Percentiles rank a stretch among this genome's conserved stretches.
Evolutionary conservation across 2,329 filamentous ascomycete species (phyloP).

Genomic region (Xylaria sp.): DNA sequence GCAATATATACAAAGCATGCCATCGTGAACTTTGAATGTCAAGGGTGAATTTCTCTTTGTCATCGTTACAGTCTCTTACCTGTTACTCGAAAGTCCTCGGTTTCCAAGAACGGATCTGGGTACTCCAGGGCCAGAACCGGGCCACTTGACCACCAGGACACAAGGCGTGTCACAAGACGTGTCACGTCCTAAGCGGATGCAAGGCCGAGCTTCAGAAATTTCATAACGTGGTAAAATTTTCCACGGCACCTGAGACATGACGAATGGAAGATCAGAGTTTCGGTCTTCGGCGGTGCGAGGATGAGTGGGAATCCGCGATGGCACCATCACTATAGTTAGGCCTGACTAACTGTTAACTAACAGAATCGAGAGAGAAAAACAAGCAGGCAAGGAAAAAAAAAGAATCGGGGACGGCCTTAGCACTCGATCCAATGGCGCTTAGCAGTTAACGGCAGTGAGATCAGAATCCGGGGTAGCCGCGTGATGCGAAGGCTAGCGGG

Average conservation of each 20-base stretch:
- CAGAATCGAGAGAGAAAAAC: neutral
- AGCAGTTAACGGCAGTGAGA: slow-evolving; percentile 47
- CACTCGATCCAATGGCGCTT: slow-evolving; percentile 40
- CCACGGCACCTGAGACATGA: slow-evolving; percentile 36
- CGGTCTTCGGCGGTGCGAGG: slow-evolving; percentile 31
- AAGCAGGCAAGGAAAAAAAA: slow-evolving; percentile 28
- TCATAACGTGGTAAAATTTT: slow-evolving; percentile 34
- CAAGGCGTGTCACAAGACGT: slow-evolving; percentile 39
- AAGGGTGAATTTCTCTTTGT: slow-evolving; percentile 45
- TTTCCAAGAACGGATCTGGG: slow-evolving; percentile 34
- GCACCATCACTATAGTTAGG: slow-evolving; percentile 34
- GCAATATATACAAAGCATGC: slow-evolving; percentile 42
- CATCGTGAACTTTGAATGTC: slow-evolving; percentile 37
- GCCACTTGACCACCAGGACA: slow-evolving; percentile 26
- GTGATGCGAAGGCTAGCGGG: slow-evolving; percentile 45
- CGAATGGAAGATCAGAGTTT: slow-evolving; percentile 27
- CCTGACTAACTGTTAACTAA: neutral
- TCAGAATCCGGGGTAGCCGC: slow-evolving; percentile 50
- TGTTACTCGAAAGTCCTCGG: slow-evolving; percentile 24
- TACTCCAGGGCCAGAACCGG: slow-evolving; percentile 35
- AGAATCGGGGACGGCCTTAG: slow-evolving; percentile 18
- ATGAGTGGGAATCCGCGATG: slow-evolving; percentile 27
- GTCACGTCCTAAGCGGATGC: slow-evolving; percentile 16
- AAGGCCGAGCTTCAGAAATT: slow-evolving; percentile 39
- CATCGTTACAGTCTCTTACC: slow-evolving; percentile 41